Percentiles rank a stretch among this genome's conserved stretches.
Evolutionary conservation across 345 rosid species (phyloP).

Genomic region (Acer negundo): DNA sequence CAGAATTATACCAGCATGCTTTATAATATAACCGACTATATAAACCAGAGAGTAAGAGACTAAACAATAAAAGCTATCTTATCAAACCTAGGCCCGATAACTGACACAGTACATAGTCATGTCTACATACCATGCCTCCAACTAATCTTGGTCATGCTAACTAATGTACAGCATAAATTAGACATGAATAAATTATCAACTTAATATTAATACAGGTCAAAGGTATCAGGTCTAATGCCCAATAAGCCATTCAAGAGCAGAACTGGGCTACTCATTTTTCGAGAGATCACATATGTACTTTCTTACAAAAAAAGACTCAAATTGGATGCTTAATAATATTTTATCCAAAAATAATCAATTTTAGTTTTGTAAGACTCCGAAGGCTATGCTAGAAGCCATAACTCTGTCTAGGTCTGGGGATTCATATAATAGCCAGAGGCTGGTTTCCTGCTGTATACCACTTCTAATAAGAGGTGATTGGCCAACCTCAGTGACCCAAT

Average conservation of each 20-base stretch:
- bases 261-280: not conserved
- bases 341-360: not conserved
- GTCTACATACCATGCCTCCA: not conserved
- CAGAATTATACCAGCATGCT: conserved; percentile 14
- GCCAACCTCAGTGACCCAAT: conserved; percentile 10
- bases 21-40: conserved; percentile 1
- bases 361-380: conserved; percentile 2
- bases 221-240: not conserved
- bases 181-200: not conserved
- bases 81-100: not conserved
- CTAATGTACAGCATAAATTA: not conserved
- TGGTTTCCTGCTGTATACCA: not conserved
- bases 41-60: conserved; percentile 12
- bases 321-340: not conserved
- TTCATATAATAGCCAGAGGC: not conserved
- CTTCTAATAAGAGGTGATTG: not conserved
- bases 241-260: not conserved
- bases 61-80: conserved; percentile 6
- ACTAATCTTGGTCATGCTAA: not conserved
- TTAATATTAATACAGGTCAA: not conserved
- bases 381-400: not conserved
- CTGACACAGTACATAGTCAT: not conserved
- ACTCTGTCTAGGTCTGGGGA: not conserved
- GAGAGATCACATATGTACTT: not conserved
- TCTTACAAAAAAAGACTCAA: not conserved